Percentiles rank a stretch among this genome's conserved stretches.
phyloP scores from a whole-genome alignment of 2,329 filamentous ascomycete genomes.

The Diaporthe citrichinensis region DNA sequence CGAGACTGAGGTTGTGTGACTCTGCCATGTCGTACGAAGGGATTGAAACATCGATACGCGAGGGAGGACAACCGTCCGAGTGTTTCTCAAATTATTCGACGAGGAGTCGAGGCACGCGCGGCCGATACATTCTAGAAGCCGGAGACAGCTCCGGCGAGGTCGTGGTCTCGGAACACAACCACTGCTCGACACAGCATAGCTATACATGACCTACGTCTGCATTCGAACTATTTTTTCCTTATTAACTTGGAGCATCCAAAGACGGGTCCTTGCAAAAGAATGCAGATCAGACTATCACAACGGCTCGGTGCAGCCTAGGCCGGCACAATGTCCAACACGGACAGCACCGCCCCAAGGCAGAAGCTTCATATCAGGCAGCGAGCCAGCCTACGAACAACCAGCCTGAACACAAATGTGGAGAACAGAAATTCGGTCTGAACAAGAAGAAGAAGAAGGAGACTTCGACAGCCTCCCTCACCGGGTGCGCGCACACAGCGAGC shows the following conservation, averaged over 20 bases:
- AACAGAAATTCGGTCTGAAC: background rate
- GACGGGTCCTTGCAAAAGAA: background rate
- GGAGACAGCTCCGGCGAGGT: background rate
- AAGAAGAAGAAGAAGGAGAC: background rate
- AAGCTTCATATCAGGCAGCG: slow-evolving; percentile 20
- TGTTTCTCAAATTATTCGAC: background rate
- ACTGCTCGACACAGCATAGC: background rate
- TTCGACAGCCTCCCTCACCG: background rate
- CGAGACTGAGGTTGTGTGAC: slow-evolving; percentile 10
- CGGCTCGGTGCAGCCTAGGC: slow-evolving; percentile 28
- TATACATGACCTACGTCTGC: background rate
- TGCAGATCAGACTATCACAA: background rate
- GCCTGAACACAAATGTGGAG: background rate
- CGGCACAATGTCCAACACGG: background rate
- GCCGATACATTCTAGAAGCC: slow-evolving; percentile 7
- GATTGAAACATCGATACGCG: background rate
- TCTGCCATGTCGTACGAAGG: background rate
- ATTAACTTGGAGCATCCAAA: background rate
- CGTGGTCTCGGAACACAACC: background rate
- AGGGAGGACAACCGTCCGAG: background rate
- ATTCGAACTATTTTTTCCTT: background rate
- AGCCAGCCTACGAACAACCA: background rate
- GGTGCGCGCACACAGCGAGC: slow-evolving; percentile 8
- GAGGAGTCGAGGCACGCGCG: background rate
- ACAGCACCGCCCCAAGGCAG: slow-evolving; percentile 25